Evolutionary conservation across 1,284 basidiomycete species (phyloP).

Genomic region (Megacollybia platyphylla): DNA sequence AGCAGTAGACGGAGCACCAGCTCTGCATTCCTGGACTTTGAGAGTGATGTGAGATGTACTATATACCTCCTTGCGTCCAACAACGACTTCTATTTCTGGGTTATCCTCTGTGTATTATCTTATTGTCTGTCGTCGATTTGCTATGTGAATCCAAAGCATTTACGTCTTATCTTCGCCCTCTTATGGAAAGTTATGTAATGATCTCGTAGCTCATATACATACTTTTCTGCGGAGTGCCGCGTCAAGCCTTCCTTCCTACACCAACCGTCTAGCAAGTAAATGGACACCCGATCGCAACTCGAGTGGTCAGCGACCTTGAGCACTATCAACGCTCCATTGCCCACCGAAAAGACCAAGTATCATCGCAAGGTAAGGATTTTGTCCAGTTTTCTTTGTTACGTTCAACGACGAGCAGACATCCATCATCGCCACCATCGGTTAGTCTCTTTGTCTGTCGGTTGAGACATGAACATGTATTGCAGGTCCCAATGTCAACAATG

Average conservation of each 20-base stretch:
- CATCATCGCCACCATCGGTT: conserved; percentile 96
- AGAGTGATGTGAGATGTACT: conserved; percentile 45
- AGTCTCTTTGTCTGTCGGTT: conserved; percentile 9
- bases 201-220: conserved; percentile 3
- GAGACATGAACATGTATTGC: conserved; percentile 5
- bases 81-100: too few relatives aligned
- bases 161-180: background rate
- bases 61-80: background rate
- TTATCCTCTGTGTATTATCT: background rate
- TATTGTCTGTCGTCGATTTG: conserved; percentile 9
- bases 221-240: conserved; percentile 2
- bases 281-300: conserved; percentile 68
- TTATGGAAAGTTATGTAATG: too few relatives aligned
- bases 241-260: conserved; percentile 8
- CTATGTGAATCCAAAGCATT: conserved; percentile 6
- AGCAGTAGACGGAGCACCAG: conserved; percentile 32
- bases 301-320: conserved; percentile 83
- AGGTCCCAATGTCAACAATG: conserved; percentile 88
- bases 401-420: conserved; percentile 49
- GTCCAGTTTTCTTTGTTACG: conserved; percentile 1
- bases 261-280: conserved; percentile 32
- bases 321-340: conserved; percentile 54
- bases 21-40: conserved; percentile 59
- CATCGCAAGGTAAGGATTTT: conserved; percentile 67
- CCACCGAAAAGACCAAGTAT: conserved; percentile 71